Conservation (phyloP, 2,329 filamentous ascomycete genomes). For the Ilyonectria destructans region DNA sequence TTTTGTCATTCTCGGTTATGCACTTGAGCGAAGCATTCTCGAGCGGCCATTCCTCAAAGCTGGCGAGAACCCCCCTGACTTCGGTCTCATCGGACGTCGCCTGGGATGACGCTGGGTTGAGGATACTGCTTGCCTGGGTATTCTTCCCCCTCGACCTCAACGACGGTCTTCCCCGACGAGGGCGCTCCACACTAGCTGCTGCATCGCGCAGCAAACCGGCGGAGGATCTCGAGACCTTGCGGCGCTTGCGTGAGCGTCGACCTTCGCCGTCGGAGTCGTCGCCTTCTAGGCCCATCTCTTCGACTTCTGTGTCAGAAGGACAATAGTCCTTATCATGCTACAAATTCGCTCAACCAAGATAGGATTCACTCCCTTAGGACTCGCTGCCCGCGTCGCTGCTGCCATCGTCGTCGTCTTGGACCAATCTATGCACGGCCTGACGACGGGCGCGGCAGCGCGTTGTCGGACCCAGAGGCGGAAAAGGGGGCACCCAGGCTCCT, state of each 20-base stretch:
- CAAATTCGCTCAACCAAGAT: neutral
- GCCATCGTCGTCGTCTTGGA: neutral
- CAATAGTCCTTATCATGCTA: neutral
- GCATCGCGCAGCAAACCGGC: neutral
- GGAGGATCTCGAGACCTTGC: neutral
- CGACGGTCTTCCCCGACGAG: neutral
- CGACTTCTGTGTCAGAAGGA: neutral
- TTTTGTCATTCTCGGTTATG: no score
- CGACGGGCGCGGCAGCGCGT: conserved; percentile 5
- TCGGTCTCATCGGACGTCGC: no score
- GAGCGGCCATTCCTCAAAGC: no score
- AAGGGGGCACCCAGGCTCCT: conserved; percentile 7
- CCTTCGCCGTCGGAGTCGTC: neutral
- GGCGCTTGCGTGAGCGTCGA: neutral
- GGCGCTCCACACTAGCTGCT: neutral
- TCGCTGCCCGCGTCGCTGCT: neutral
- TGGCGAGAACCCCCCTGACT: no score
- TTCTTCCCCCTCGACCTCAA: neutral
- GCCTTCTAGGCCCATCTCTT: neutral
- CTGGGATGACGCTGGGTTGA: neutral
- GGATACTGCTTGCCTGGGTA: neutral
- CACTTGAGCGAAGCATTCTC: no score
- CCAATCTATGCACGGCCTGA: neutral
- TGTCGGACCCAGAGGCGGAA: conserved; percentile 1
- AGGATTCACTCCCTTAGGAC: neutral